Percentiles rank a stretch among this genome's conserved stretches.
These are phyloP conservation scores for Rauvolfia tetraphylla DNA, from an alignment of 257 asterid species.

Conservation along the genomic window DNA sequence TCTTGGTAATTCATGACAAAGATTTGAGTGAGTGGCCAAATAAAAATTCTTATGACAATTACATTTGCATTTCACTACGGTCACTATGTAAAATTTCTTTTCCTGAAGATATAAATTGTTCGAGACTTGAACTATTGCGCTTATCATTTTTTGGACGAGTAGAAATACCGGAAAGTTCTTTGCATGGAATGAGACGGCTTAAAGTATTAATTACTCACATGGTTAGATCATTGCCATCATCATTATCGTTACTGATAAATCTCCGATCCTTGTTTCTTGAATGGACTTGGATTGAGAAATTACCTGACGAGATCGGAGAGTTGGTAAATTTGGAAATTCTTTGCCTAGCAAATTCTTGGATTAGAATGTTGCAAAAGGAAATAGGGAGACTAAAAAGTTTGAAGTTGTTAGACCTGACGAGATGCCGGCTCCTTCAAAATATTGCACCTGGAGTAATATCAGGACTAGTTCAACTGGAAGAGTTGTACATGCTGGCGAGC, in stretches of 20 bases:
- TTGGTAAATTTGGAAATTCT: conserved; percentile 21
- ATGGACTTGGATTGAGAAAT: neutral
- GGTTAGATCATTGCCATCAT: neutral
- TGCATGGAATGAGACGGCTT: conserved; percentile 3
- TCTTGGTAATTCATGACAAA: conserved; percentile 2
- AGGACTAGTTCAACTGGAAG: conserved; percentile 16
- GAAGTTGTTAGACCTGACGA: conserved; percentile 11
- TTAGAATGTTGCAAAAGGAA: conserved; percentile 11
- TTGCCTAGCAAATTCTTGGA: neutral
- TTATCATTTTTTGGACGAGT: neutral
- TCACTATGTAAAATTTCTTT: neutral
- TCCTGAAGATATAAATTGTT: neutral
- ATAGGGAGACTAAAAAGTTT: conserved; percentile 11
- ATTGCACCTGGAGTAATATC: conserved; percentile 11
- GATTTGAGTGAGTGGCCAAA: conserved; percentile 7
- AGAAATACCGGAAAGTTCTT: neutral
- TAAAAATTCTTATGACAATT: neutral
- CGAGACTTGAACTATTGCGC: conserved; percentile 4
- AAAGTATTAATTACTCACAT: neutral
- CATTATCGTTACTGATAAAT: neutral
- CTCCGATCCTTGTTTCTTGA: conserved; percentile 11
- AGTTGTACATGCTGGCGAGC: neutral
- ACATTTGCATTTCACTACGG: conserved; percentile 6
- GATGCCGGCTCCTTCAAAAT: neutral
- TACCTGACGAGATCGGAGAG: conserved; percentile 2